A percentile compares a stretch with the other conserved stretches of the same genome.
phyloP scores from a whole-genome alignment of 2,329 filamentous ascomycete genomes.

The Fusarium sp. region DNA sequence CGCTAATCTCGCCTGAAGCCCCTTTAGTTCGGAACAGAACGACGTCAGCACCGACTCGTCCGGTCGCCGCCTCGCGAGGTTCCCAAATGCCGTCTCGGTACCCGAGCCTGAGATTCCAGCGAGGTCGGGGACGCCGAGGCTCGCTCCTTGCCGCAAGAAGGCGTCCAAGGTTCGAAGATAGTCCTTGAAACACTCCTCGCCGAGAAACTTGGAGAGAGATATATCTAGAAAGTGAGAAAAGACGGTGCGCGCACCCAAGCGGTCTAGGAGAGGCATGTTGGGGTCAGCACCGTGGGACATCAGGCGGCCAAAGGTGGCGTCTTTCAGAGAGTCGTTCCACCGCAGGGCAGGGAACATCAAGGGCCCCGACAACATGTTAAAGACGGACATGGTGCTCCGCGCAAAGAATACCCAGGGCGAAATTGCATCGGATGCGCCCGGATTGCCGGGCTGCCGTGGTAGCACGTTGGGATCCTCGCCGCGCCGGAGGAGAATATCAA shows the following conservation, averaged over 20 bases:
- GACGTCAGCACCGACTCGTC: not conserved
- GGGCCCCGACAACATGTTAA: constrained; percentile 1
- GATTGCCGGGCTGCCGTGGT: not conserved
- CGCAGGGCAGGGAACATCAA: not conserved
- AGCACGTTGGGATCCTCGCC: not conserved
- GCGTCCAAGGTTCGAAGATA: not conserved
- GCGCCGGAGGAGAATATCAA: not conserved
- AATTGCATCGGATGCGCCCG: not conserved
- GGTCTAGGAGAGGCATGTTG: not conserved
- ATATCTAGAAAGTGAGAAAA: not conserved
- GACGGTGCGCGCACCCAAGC: not conserved
- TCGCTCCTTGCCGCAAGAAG: not conserved
- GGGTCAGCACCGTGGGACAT: not conserved
- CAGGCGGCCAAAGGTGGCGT: not conserved
- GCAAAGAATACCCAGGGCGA: not conserved
- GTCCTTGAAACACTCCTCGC: not conserved
- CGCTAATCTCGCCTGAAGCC: not conserved
- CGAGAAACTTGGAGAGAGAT: not conserved
- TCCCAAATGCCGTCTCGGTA: not conserved
- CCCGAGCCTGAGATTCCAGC: not conserved
- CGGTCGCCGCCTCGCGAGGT: not conserved
- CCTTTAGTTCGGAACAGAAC: not conserved
- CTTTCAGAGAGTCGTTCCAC: not conserved
- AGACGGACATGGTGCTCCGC: not conserved
- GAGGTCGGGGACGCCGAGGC: not conserved